Evolutionary conservation across 2,329 filamentous ascomycete species (phyloP), one percentile per base, ranked within the genome.

Genomic region (Botrytis medusae): DNA sequence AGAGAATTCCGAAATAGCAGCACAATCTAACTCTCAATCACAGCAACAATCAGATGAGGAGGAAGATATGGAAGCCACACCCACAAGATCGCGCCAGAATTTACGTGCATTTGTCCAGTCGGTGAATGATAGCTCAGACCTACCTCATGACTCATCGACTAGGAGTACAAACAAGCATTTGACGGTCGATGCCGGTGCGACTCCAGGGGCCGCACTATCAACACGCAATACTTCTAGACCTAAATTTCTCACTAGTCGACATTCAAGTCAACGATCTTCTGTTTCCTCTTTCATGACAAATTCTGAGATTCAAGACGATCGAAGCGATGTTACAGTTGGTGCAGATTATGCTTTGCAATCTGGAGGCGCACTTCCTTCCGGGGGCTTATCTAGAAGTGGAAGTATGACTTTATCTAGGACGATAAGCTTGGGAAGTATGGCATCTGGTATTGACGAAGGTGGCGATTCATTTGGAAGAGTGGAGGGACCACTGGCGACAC

Each of bases 341-440:
- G 89, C 90, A 14, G 94, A 97, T 81, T 96, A 92, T 82, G 92
- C 93, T 37, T 84, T 97, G 51, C 93, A 97, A 79, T 93, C 93
- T 2, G 94, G 93, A 29, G 93, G 94, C 40, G 92, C 93, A 20
- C 85, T 89, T 7, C 90, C 93, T 1, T 84, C 85, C 1, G 79
- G 84, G 74, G 87, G 85, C 14, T 82, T 85, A 77, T 84, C 86
- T 40, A 85, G 86, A 54, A 84, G 79, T 78, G 84, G 79, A 78
- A 81, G 84, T 81, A 88, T 87, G 80, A 86, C 88, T 74, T 85
- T 97, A 72, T 90, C 91, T 32, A 88, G 95, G 37, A 89, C 94
- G 18, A 91, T 95, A 75, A 98, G 95, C 83, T 87, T 98, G 74
- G 94, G 94, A 34, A 98, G 95, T 81, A 94, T 97, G 84, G 92